Evolutionary conservation across 75 land plant species (phyloP).

Genomic region (Cryptomeria japonica): DNA sequence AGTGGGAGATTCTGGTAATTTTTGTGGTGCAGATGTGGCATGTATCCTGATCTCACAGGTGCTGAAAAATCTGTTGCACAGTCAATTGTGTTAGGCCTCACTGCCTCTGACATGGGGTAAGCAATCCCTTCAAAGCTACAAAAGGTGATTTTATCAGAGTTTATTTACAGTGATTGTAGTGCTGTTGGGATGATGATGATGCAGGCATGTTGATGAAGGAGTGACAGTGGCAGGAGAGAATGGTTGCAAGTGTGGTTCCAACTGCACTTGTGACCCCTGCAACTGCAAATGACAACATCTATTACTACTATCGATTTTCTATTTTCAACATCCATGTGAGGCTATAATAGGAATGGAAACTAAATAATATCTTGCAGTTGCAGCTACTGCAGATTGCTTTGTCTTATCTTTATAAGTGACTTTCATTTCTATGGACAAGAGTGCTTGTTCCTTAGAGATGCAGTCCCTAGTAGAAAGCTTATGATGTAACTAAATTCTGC

Average conservation of each 20-base stretch:
- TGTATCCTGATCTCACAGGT: slow-evolving; percentile 16
- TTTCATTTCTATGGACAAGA: too few species aligned
- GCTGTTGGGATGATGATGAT: background rate
- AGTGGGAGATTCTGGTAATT: background rate
- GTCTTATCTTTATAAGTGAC: too few species aligned
- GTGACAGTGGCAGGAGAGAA: slow-evolving; percentile 11
- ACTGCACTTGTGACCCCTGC: slow-evolving; percentile 29
- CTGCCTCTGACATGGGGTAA: slow-evolving; percentile 23
- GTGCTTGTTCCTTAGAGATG: too few species aligned
- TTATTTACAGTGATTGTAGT: background rate
- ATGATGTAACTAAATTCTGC: background rate
- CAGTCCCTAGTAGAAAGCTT: background rate
- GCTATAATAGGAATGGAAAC: background rate
- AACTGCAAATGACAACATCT: slow-evolving; percentile 9
- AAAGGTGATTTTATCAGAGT: background rate
- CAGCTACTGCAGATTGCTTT: too few species aligned
- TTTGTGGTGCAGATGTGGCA: slow-evolving; percentile 22
- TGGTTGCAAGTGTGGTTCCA: slow-evolving; percentile 33
- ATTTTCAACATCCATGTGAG: background rate
- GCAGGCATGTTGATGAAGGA: slow-evolving; percentile 19
- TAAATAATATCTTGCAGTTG: too few species aligned
- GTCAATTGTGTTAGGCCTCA: slow-evolving; percentile 7
- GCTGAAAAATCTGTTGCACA: slow-evolving; percentile 11
- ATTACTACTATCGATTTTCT: background rate
- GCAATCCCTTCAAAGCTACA: background rate